A percentile compares a stretch with the other conserved stretches of the same genome.
These are phyloP conservation scores for Schwanniomyces occidentalis DNA, from an alignment of 805 yeast species.

Conservation along the genomic window DNA sequence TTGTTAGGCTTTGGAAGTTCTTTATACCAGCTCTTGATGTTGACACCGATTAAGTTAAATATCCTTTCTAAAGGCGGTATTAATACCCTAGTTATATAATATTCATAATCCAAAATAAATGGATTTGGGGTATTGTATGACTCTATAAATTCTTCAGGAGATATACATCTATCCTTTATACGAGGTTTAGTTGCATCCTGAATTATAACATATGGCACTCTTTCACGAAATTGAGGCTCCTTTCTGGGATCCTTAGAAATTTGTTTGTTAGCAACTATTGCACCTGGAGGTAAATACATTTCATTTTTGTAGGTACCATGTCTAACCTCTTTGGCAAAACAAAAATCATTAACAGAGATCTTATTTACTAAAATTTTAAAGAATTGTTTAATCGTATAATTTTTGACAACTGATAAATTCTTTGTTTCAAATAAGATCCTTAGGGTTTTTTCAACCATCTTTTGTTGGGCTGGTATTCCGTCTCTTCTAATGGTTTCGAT, in stretches of 20 bases:
- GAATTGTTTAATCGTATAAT: conserved; percentile 66
- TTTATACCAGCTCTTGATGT: conserved; percentile 71
- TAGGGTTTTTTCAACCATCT: conserved; percentile 70
- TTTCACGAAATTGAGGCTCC: conserved; percentile 84
- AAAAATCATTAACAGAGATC: conserved; percentile 75
- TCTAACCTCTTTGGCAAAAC: conserved; percentile 88
- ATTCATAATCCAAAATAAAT: conserved; percentile 70
- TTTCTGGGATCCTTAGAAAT: conserved; percentile 66
- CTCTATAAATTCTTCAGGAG: conserved; percentile 72
- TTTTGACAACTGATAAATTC: conserved; percentile 70
- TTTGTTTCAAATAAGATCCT: conserved; percentile 68
- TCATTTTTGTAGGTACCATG: conserved; percentile 80
- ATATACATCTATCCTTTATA: conserved; percentile 72
- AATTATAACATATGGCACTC: conserved; percentile 84
- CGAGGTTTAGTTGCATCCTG: conserved; percentile 55
- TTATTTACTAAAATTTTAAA: conserved; percentile 60
- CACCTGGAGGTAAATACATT: conserved; percentile 85
- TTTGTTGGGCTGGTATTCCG: conserved; percentile 90
- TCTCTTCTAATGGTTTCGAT: conserved; percentile 93
- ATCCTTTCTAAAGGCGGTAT: conserved; percentile 89
- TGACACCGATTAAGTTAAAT: conserved; percentile 80
- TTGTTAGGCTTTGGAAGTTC: conserved; percentile 52
- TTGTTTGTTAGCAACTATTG: conserved; percentile 67
- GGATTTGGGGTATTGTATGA: conserved; percentile 28
- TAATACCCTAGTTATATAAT: conserved; percentile 79